Conservation (phyloP, 352 stramenopile species). For the Globisporangium barbulae region DNA sequence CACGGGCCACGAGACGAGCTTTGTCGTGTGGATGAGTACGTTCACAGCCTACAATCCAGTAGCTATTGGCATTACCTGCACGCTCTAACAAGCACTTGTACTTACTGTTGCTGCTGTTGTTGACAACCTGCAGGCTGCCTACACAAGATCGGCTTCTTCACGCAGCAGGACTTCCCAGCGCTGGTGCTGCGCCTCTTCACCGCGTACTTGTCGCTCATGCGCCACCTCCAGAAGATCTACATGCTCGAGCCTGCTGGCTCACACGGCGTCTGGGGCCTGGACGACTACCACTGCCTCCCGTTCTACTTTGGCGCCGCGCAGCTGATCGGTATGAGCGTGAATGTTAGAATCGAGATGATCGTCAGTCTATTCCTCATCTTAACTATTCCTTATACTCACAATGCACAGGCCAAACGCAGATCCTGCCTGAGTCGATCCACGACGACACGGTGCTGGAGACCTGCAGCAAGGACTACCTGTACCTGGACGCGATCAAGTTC, state of each 20-base stretch:
- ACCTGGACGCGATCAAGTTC: conserved; percentile 91
- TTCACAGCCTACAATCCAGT: conserved; percentile 20
- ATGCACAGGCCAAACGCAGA: conserved; percentile 51
- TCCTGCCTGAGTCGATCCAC: conserved; percentile 72
- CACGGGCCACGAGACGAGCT: conserved; percentile 98
- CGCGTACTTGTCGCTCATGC: conserved; percentile 93
- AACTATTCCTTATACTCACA: neutral
- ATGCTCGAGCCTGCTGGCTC: conserved; percentile 98
- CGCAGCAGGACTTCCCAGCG: conserved; percentile 73
- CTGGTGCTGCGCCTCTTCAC: conserved; percentile 90
- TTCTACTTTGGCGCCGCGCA: conserved; percentile 98
- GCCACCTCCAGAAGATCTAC: conserved; percentile 95
- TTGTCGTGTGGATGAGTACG: conserved; percentile 93
- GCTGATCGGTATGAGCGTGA: conserved; percentile 57
- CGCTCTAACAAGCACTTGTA: conserved; percentile 10
- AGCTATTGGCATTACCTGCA: conserved; percentile 10
- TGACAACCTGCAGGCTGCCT: conserved; percentile 45
- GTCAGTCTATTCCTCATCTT: neutral
- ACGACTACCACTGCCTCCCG: conserved; percentile 98
- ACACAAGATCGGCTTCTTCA: conserved; percentile 91
- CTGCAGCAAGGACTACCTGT: conserved; percentile 84
- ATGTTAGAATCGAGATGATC: neutral
- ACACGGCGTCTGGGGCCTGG: conserved; percentile 98
- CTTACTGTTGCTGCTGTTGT: neutral
- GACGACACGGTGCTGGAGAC: conserved; percentile 66